Conservation (phyloP, 1,139 yeast genomes). For the Komagataea norvegica region DNA sequence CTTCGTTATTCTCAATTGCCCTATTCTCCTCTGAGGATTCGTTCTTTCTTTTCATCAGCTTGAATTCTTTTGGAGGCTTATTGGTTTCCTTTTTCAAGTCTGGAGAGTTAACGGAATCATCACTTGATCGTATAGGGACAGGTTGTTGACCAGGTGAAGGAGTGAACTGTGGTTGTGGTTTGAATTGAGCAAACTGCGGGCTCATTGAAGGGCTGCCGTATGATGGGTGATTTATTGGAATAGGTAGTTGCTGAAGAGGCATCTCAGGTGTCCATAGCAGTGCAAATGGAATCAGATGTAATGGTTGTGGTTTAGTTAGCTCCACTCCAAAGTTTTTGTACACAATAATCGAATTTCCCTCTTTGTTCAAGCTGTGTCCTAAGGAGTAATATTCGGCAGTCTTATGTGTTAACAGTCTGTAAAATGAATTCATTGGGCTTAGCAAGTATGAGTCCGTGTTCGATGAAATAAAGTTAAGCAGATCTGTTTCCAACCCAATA, state of each 20-base stretch:
- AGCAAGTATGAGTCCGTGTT: slow-evolving; percentile 40
- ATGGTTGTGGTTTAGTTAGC: slow-evolving; percentile 13
- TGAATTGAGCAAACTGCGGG: neutral
- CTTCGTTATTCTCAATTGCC: slow-evolving; percentile 4
- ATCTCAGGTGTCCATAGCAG: slow-evolving; percentile 5
- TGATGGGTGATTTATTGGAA: slow-evolving; percentile 6
- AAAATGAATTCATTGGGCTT: slow-evolving; percentile 60
- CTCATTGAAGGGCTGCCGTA: neutral
- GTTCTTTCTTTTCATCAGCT: slow-evolving; percentile 22
- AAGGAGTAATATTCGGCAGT: slow-evolving; percentile 62
- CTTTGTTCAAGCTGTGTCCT: slow-evolving; percentile 46
- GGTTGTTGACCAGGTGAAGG: neutral
- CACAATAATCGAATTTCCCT: slow-evolving; percentile 41
- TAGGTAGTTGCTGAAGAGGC: slow-evolving; percentile 4
- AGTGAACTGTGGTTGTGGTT: neutral
- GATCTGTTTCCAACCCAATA: slow-evolving; percentile 46
- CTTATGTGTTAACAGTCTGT: slow-evolving; percentile 61
- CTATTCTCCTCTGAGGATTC: slow-evolving; percentile 9
- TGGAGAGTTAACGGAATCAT: neutral
- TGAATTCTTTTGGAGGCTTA: slow-evolving; percentile 16
- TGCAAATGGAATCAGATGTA: slow-evolving; percentile 16
- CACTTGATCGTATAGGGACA: slow-evolving; percentile 1
- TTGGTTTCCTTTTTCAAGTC: neutral
- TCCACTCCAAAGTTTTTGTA: slow-evolving; percentile 30
- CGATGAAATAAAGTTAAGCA: slow-evolving; percentile 33